Conservation (phyloP, 164 flowering plant genomes). For the Nelumbo lutea region DNA sequence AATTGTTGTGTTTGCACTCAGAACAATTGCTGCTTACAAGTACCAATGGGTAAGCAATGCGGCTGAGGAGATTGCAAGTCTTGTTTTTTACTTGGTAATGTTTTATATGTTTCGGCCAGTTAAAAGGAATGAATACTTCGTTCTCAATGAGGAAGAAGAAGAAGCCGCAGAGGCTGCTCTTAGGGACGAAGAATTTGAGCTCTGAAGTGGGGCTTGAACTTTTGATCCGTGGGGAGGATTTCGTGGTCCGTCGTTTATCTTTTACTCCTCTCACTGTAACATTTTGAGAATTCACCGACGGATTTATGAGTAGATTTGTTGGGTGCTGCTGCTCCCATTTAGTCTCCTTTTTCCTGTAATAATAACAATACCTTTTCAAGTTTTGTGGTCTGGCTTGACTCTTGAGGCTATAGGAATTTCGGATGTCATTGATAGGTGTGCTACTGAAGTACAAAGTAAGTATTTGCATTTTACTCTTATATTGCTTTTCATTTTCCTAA, state of each 20-base stretch:
- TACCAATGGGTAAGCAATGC: conserved; percentile 74
- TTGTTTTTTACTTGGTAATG: conserved; percentile 55
- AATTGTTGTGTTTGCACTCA: conserved; percentile 67
- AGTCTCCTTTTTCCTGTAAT: not conserved
- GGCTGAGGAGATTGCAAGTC: conserved; percentile 65
- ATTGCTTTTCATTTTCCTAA: not conserved
- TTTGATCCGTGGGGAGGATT: not conserved
- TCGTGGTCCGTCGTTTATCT: not conserved
- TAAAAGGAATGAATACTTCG: conserved; percentile 73
- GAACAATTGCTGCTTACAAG: conserved; percentile 63
- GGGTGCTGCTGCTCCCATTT: not conserved
- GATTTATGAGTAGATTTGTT: not conserved
- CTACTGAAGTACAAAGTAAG: not conserved
- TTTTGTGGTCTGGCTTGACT: not conserved
- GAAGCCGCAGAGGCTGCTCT: conserved; percentile 61
- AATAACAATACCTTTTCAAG: not conserved
- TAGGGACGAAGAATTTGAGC: conserved; percentile 68
- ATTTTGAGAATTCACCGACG: not conserved
- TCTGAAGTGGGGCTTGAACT: conserved; percentile 22
- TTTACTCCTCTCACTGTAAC: not conserved
- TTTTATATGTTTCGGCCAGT: conserved; percentile 73
- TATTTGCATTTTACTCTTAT: not conserved
- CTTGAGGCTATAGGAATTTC: not conserved
- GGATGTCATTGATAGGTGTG: not conserved
- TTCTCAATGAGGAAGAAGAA: conserved; percentile 72